Evolutionary conservation across 2,329 filamentous ascomycete genomes (phyloP).

Genomic region (Gnomoniopsis smithogilvyi): DNA sequence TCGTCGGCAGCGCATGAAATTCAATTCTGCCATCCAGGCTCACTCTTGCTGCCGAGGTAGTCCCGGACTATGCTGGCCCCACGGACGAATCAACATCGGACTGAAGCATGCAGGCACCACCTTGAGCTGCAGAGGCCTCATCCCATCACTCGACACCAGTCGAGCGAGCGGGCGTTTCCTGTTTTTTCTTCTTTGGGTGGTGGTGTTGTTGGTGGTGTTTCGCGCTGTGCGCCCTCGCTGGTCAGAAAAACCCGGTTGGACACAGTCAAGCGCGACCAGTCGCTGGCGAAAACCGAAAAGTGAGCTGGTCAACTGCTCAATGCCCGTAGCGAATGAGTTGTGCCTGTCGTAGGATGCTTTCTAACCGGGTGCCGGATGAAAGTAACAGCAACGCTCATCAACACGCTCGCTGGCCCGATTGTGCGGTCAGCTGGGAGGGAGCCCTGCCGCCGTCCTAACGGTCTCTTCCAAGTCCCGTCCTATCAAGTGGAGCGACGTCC

Average conservation of each 20-base stretch:
- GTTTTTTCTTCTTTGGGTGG: no score
- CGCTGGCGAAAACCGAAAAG: not conserved
- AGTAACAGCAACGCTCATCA: constrained; percentile 3
- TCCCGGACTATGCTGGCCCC: not conserved
- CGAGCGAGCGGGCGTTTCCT: not conserved
- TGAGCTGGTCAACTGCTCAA: constrained; percentile 2
- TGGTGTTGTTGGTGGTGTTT: no score
- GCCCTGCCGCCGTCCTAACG: not conserved
- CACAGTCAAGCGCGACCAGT: constrained; percentile 7
- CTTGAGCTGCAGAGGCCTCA: not conserved
- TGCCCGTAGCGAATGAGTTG: constrained; percentile 16
- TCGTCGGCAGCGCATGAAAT: constrained; percentile 13
- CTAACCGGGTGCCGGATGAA: not conserved
- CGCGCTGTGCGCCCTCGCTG: constrained; percentile 11
- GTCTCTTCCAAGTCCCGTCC: constrained; percentile 16
- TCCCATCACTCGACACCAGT: not conserved
- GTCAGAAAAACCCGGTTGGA: constrained; percentile 9
- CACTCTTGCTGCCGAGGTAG: not conserved
- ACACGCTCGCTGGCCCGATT: constrained; percentile 10
- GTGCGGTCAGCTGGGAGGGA: constrained; percentile 18
- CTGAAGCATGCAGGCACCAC: not conserved
- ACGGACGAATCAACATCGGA: not conserved
- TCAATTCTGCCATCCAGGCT: not conserved
- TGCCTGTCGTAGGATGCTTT: not conserved
- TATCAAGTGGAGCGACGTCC: constrained; percentile 18